Conservation (phyloP, 345 rosid species). For the Salix koriyanagi region DNA sequence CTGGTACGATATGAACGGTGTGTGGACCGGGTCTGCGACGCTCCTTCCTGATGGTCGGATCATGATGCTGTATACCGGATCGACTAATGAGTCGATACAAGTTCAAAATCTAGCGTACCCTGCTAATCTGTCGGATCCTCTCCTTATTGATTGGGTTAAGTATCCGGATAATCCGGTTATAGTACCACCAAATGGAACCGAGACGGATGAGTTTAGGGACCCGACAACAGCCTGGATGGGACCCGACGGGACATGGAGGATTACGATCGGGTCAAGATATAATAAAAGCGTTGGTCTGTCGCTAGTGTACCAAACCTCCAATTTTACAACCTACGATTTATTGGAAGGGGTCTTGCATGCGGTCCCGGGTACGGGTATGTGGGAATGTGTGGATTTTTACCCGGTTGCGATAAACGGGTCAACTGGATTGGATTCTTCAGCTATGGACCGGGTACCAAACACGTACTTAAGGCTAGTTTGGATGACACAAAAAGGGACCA, state of each 20-base stretch:
- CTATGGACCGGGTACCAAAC: conserved; percentile 60
- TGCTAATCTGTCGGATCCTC: conserved; percentile 74
- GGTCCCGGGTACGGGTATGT: conserved; percentile 91
- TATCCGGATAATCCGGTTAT: conserved; percentile 72
- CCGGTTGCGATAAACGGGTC: conserved; percentile 58
- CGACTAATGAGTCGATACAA: conserved; percentile 51
- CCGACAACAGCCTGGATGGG: conserved; percentile 83
- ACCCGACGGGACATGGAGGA: conserved; percentile 60
- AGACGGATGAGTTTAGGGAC: conserved; percentile 63
- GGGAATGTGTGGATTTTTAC: conserved; percentile 96
- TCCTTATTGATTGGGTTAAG: conserved; percentile 77
- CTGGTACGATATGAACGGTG: conserved; percentile 73
- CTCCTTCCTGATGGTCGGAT: conserved; percentile 59
- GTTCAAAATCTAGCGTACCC: conserved; percentile 91
- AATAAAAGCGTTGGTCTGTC: conserved; percentile 52
- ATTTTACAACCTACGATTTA: conserved; percentile 46
- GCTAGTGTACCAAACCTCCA: conserved; percentile 59
- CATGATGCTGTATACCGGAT: conserved; percentile 79
- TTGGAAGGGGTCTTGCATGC: conserved; percentile 50
- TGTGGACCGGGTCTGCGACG: conserved; percentile 95
- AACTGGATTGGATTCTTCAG: conserved; percentile 65
- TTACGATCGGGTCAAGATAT: conserved; percentile 61
- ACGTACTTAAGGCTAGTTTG: conserved; percentile 84
- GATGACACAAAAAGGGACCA: conserved; percentile 68
- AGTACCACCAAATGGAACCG: conserved; percentile 61